Base-by-base conservation (phyloP, 148 eudicot genomes). In the Chenopodium quinoa region DNA sequence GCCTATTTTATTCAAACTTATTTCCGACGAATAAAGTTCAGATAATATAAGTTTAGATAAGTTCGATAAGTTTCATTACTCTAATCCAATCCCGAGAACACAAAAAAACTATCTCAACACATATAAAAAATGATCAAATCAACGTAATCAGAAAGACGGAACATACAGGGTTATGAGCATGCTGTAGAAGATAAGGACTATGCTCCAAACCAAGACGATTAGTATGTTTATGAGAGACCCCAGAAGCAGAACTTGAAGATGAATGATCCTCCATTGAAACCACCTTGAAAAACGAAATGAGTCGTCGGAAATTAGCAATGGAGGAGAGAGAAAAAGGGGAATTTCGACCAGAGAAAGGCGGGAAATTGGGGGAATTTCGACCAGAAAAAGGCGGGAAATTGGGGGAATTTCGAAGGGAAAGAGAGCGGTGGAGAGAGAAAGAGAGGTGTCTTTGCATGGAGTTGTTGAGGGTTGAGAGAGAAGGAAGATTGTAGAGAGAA, bases 101-200 rank as follows among this genome's bases (percentile, higher is more conserved):
- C 44, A 40, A 0, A 40, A 0, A 40, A 40, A 6, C 5, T 19
- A 70, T 70, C 37, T 22, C 34, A 65, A 66, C n/a, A 4, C 13
- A 71, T 34, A 40, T 34, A 40, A 40, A n/a, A 7, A 12, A 7
- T 62, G 66, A 54, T 16, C 2, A 6, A 69, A 22, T 17, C 4
- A 56, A 52, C 22, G 66, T 25, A 71, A 25, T 70, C 27, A 31
- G 4, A 25, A 25, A 29, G 47, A 7, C 22, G 4, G 19, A 40
- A 79, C 88, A 44, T 82, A 96, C 99, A 27, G 99, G 99, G 78
- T 96, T 96, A 86, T 96, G 97, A 80, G 98, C 97, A 78, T 96
- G 99, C 71, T 96, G 99, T 86, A 96, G 97, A 89, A 96, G 97
- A 80, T 96, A 96, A 20, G 99, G 99, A 73, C 99, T 96, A 73